Conservation (phyloP, 179 eudicot genomes). For the Gypsophila paniculata region DNA sequence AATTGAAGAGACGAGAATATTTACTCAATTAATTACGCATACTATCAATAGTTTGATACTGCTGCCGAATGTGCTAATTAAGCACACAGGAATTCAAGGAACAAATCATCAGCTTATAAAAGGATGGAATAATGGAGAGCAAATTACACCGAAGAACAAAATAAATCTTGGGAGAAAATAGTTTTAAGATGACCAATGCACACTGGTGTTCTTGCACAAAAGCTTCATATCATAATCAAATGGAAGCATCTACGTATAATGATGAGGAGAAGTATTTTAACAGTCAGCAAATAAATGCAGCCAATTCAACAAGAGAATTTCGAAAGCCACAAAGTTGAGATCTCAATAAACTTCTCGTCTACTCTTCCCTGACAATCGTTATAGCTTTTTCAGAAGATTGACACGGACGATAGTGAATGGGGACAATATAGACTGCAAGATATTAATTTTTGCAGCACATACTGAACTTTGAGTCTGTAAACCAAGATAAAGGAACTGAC, state of each 20-base stretch:
- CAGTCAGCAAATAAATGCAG: background rate
- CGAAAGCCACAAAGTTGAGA: background rate
- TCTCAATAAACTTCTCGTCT: background rate
- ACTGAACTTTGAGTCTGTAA: background rate
- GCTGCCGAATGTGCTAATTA: no score
- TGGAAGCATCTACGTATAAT: background rate
- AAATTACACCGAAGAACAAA: background rate
- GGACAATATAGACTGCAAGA: background rate
- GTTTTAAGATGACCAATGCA: background rate
- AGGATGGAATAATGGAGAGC: background rate
- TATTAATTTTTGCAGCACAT: background rate
- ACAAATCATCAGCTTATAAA: background rate
- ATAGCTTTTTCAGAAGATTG: background rate
- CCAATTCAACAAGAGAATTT: background rate
- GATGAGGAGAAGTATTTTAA: background rate
- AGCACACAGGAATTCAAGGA: background rate
- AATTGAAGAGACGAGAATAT: constrained; percentile 3
- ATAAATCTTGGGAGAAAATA: background rate
- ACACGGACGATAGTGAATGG: no score
- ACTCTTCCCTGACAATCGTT: background rate
- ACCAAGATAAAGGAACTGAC: background rate
- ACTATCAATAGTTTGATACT: background rate
- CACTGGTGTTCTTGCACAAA: background rate
- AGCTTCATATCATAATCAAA: background rate
- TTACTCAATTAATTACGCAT: background rate